A percentile compares a stretch with the other conserved stretches of the same genome.
Conservation (phyloP, 805 yeast species). For the Ogataea nonfermentans region DNA sequence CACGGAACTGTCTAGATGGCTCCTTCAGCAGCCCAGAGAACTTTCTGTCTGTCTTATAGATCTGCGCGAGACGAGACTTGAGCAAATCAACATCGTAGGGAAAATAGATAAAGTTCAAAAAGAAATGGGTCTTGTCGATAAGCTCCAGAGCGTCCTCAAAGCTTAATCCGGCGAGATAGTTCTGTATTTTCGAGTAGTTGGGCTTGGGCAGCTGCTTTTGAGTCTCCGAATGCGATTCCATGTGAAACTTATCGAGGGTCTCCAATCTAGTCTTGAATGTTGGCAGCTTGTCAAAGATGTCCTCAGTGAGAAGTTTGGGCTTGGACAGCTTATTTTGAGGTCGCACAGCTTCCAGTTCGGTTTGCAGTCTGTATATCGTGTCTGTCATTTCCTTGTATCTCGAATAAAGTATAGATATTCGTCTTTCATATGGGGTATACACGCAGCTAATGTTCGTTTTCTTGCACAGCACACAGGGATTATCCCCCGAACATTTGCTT, state of each 20-base stretch:
- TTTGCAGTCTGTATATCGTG: constrained; percentile 16
- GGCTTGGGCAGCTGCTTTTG: constrained; percentile 3
- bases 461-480: constrained; percentile 24
- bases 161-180: constrained; percentile 13
- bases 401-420: constrained; percentile 23
- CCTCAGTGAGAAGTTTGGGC: neutral
- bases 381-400: constrained; percentile 21
- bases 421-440: constrained; percentile 24
- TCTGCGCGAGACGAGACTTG: constrained; percentile 15
- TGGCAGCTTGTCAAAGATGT: constrained; percentile 2
- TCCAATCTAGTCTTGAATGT: constrained; percentile 5
- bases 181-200: constrained; percentile 8
- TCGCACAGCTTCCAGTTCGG: constrained; percentile 9
- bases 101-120: constrained; percentile 24
- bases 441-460: constrained; percentile 16
- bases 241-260: neutral
- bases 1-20: constrained; percentile 17
- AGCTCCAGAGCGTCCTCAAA: constrained; percentile 17
- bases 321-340: neutral
- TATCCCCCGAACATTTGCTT: constrained; percentile 27
- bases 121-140: constrained; percentile 23
- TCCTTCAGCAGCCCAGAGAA: constrained; percentile 13
- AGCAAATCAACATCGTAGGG: constrained; percentile 24
- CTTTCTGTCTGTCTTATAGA: constrained; percentile 13
- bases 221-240: neutral